A percentile compares a stretch with the other conserved stretches of the same genome.
phyloP scores from a whole-genome alignment of 768 basidiomycete species.

The Suillus placidus region DNA sequence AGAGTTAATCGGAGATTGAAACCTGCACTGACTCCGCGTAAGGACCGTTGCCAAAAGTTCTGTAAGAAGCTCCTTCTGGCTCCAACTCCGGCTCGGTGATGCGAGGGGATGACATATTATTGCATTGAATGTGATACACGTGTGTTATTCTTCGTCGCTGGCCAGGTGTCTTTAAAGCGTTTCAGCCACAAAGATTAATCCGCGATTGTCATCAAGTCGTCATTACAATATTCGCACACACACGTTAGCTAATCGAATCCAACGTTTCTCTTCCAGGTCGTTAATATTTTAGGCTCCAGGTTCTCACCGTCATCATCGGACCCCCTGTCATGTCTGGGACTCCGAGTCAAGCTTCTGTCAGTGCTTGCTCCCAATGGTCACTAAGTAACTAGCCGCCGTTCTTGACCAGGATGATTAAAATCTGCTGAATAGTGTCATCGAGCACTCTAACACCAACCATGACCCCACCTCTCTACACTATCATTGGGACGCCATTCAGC shows the following conservation, averaged over 20 bases:
- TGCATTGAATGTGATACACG: background rate
- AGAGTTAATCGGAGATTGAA: too few species aligned
- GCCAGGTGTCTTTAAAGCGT: background rate
- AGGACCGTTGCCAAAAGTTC: too few species aligned
- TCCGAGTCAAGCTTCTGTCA: background rate
- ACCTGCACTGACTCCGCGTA: too few species aligned
- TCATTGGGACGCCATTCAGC: slow-evolving; percentile 37
- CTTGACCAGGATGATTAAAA: background rate
- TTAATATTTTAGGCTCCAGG: background rate
- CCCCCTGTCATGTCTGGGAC: background rate
- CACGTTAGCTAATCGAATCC: background rate
- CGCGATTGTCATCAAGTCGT: background rate
- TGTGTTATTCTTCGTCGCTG: background rate
- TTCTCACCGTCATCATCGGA: background rate
- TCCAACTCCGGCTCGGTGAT: background rate
- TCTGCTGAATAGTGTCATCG: background rate
- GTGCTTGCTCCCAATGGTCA: background rate
- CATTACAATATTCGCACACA: background rate
- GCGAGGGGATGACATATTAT: too few species aligned
- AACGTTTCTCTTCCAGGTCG: background rate
- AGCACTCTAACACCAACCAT: slow-evolving; percentile 15
- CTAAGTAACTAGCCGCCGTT: background rate
- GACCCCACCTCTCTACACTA: slow-evolving; percentile 25
- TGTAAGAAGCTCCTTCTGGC: background rate
- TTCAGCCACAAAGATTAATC: background rate